A percentile compares a stretch with the other conserved stretches of the same genome.
phyloP scores from a whole-genome alignment of 768 basidiomycete genomes.

The Pulveroboletus frians region DNA sequence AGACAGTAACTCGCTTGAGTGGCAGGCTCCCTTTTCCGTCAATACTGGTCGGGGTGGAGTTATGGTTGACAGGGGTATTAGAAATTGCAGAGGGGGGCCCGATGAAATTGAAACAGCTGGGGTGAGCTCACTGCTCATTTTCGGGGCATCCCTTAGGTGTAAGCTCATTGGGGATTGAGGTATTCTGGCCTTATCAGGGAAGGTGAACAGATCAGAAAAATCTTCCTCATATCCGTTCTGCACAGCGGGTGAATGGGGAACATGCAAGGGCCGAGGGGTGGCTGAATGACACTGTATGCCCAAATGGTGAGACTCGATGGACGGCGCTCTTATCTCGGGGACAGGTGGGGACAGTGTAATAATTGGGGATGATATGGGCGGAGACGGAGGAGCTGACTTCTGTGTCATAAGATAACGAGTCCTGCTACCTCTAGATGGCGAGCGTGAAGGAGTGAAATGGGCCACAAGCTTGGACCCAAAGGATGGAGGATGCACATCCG shows the following conservation, averaged over 20 bases:
- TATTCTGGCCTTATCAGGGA: conserved; percentile 26
- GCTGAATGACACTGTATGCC: conserved; percentile 38
- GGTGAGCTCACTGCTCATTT: conserved; percentile 19
- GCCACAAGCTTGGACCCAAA: conserved; percentile 57
- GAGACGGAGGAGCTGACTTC: conserved; percentile 17
- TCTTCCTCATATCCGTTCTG: conserved; percentile 44
- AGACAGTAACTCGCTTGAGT: conserved; percentile 23
- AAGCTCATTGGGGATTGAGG: conserved; percentile 14
- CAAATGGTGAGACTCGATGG: conserved; percentile 46
- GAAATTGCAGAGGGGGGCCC: conserved; percentile 31
- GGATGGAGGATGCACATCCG: conserved; percentile 27
- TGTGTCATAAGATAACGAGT: conserved; percentile 21
- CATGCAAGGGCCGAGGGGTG: conserved; percentile 40
- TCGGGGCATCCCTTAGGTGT: conserved; percentile 9
- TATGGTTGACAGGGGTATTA: conserved; percentile 24
- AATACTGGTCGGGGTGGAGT: conserved; percentile 17
- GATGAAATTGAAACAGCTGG: conserved; percentile 24
- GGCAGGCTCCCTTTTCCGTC: conserved; percentile 29
- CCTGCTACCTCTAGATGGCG: conserved; percentile 25
- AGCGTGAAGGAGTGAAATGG: conserved; percentile 48
- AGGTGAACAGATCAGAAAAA: conserved; percentile 51
- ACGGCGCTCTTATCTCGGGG: conserved; percentile 35
- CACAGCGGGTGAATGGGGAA: conserved; percentile 20
- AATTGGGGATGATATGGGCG: conserved; percentile 16
- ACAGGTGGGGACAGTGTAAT: conserved; percentile 31